Evolutionary conservation across 2,329 filamentous ascomycete species (phyloP).

Genomic region (Fusarium xyrophilum): DNA sequence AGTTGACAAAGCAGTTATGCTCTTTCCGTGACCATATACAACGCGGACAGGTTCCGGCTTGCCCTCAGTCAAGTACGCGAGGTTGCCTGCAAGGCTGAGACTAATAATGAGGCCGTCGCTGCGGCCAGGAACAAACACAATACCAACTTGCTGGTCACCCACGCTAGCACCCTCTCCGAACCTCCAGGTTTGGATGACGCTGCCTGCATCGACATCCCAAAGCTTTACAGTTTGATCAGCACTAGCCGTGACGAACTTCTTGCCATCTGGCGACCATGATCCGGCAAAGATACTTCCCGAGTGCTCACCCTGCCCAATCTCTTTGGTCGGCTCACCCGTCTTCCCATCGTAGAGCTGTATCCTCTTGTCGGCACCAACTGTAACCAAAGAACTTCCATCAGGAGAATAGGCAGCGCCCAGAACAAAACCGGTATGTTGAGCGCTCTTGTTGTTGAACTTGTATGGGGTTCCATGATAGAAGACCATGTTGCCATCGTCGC

Average conservation of each 20-base stretch:
- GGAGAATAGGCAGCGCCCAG: slow-evolving; percentile 89
- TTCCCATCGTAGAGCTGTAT: slow-evolving; percentile 98
- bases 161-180: slow-evolving; percentile 81
- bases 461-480: slow-evolving; percentile 95
- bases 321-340: slow-evolving; percentile 80
- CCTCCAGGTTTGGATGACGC: slow-evolving; percentile 81
- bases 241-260: slow-evolving; percentile 86
- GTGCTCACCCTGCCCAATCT: slow-evolving; percentile 84
- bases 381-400: slow-evolving; percentile 81
- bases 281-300: slow-evolving; percentile 92
- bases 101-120: slow-evolving; percentile 89
- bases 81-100: slow-evolving; percentile 83
- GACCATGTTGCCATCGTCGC: slow-evolving; percentile 86
- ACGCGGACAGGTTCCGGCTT: slow-evolving; percentile 72
- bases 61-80: slow-evolving; percentile 85
- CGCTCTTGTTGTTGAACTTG: slow-evolving; percentile 88
- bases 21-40: slow-evolving; percentile 89
- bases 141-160: slow-evolving; percentile 88
- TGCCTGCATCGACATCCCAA: slow-evolving; percentile 86
- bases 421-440: slow-evolving; percentile 87
- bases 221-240: slow-evolving; percentile 94
- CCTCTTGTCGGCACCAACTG: slow-evolving; percentile 87
- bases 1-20: slow-evolving; percentile 74
- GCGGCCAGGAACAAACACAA: slow-evolving; percentile 85
- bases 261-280: slow-evolving; percentile 88